phyloP scores from a whole-genome alignment of 2,329 filamentous ascomycete species.

The Lachnellula occidentalis region DNA sequence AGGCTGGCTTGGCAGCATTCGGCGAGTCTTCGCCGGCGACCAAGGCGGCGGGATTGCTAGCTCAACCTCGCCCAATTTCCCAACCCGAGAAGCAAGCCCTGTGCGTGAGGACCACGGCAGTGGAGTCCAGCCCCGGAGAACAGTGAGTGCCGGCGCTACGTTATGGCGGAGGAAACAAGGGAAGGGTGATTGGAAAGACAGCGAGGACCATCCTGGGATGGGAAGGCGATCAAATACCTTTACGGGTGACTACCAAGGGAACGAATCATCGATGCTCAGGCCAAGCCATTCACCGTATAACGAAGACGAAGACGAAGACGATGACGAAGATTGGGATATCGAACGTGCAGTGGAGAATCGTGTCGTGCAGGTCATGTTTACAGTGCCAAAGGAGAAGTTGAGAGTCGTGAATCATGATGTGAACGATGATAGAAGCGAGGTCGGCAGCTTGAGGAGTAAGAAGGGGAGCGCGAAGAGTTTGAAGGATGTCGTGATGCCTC shows the following conservation, averaged over 20 bases:
- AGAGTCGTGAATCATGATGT: slow-evolving; percentile 82
- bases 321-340: slow-evolving; percentile 63
- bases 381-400: slow-evolving; percentile 78
- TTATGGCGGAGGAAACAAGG: slow-evolving; percentile 46
- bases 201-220: slow-evolving; percentile 9
- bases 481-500: slow-evolving; percentile 2
- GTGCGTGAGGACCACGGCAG: slow-evolving; percentile 18
- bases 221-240: slow-evolving; percentile 19
- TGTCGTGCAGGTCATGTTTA: slow-evolving; percentile 84
- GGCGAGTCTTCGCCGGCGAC: slow-evolving; percentile 29
- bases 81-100: slow-evolving; percentile 17
- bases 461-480: slow-evolving; percentile 20
- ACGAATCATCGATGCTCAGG: not conserved
- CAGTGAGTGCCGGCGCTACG: slow-evolving; percentile 42
- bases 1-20: slow-evolving; percentile 62
- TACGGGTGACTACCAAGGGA: slow-evolving; percentile 7
- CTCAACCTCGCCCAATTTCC: not conserved
- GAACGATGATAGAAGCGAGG: slow-evolving; percentile 39
- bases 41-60: not conserved
- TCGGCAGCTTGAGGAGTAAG: slow-evolving; percentile 29
- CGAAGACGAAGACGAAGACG: slow-evolving; percentile 32
- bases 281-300: slow-evolving; percentile 26
- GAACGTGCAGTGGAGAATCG: slow-evolving; percentile 66
- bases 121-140: slow-evolving; percentile 34
- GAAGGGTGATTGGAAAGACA: slow-evolving; percentile 45